These are phyloP conservation scores for Neopestalotiopsis clavispora DNA, from an alignment of 2,329 filamentous ascomycete species.

Conservation along the genomic window DNA sequence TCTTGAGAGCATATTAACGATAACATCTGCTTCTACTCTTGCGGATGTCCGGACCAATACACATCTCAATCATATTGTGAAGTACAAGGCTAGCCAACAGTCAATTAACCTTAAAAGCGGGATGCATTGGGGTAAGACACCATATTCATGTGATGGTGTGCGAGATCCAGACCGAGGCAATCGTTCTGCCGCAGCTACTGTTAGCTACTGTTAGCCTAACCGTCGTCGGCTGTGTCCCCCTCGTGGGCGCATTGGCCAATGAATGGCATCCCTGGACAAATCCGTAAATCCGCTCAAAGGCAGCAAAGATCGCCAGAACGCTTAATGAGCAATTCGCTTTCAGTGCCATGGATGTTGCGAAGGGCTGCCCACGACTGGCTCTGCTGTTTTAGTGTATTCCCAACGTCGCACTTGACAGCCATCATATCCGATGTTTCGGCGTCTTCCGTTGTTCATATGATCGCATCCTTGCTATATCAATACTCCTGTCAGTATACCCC, in stretches of 20 bases:
- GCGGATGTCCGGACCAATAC: too few species aligned
- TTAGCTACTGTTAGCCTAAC: too few species aligned
- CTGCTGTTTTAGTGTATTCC: background rate
- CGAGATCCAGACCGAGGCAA: background rate
- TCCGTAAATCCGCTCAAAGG: background rate
- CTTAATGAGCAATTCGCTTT: background rate
- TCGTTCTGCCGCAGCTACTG: background rate
- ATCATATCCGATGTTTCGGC: background rate
- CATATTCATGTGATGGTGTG: background rate
- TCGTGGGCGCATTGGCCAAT: background rate
- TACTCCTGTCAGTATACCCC: background rate
- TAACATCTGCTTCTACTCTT: too few species aligned
- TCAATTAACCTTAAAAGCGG: background rate
- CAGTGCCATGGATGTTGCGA: background rate
- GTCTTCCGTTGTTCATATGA: background rate
- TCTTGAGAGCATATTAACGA: too few species aligned
- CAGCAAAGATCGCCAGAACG: background rate
- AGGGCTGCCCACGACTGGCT: background rate
- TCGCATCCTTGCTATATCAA: background rate
- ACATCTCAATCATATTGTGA: background rate
- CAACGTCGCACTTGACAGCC: background rate
- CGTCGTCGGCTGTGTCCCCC: background rate
- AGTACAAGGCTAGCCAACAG: background rate
- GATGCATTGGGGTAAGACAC: background rate
- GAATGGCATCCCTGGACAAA: background rate